Conservation (phyloP, 23 red algal genomes). For the Gracilaria gracilis region DNA sequence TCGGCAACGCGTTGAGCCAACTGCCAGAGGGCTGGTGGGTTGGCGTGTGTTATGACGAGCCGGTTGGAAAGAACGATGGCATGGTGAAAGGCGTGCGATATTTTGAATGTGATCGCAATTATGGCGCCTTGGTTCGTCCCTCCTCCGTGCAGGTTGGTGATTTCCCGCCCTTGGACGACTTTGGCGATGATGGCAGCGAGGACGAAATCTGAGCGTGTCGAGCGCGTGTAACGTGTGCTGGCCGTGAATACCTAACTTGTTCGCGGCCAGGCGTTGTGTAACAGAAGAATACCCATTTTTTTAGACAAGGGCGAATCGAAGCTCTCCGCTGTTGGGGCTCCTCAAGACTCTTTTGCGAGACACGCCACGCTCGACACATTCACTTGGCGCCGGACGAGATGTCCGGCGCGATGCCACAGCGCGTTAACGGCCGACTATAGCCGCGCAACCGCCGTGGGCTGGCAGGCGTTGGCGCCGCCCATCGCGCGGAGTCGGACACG, state of each 20-base stretch:
- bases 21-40: conserved; percentile 81
- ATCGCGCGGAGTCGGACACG: not conserved
- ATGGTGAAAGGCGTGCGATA: conserved; percentile 59
- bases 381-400: not conserved
- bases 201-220: conserved; percentile 14
- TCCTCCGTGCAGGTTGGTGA: conserved; percentile 49
- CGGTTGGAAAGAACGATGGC: conserved; percentile 86
- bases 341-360: too few relatives aligned
- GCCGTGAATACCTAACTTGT: too few relatives aligned
- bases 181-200: not conserved
- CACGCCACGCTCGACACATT: too few relatives aligned
- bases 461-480: too few relatives aligned
- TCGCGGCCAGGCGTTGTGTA: too few relatives aligned
- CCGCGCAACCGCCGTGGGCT: not conserved
- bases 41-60: conserved; percentile 83
- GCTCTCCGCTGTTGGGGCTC: too few relatives aligned
- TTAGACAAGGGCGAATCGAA: too few relatives aligned
- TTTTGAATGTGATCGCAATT: conserved; percentile 46
- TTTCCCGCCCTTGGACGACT: conserved; percentile 60
- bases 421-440: not conserved
- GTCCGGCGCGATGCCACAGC: not conserved
- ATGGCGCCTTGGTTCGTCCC: conserved; percentile 60
- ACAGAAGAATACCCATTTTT: too few relatives aligned
- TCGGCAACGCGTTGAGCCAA: conserved; percentile 37
- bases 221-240: not conserved